These are phyloP conservation scores for Pezicula carpinea DNA, from an alignment of 2,329 filamentous ascomycete species.

Conservation along the genomic window DNA sequence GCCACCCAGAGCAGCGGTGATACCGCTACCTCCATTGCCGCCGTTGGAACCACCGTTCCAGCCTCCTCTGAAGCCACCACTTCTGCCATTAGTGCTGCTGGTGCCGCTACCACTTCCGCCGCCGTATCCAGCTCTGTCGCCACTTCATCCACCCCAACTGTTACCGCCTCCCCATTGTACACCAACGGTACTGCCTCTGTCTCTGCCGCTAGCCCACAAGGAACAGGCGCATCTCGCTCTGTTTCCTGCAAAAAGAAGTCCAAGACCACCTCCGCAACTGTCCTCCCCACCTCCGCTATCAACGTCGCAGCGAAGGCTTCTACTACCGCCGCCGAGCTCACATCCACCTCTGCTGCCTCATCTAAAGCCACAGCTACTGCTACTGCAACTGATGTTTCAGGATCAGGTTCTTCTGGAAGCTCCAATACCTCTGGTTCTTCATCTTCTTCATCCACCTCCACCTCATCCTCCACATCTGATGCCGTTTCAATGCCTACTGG, in stretches of 20 bases:
- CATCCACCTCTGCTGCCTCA: neutral
- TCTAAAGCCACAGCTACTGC: neutral
- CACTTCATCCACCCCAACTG: conserved; percentile 4
- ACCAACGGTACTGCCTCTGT: neutral
- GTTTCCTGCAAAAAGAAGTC: neutral
- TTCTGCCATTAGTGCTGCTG: neutral
- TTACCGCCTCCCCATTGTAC: neutral
- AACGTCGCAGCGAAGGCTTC: conserved; percentile 1
- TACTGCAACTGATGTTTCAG: conserved; percentile 8
- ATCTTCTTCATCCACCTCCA: conserved; percentile 1
- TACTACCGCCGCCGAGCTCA: neutral
- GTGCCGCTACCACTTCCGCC: neutral
- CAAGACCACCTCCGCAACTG: conserved; percentile 1
- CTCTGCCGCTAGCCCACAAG: neutral
- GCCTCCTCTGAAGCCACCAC: conserved; percentile 2
- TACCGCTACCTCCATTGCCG: conserved; percentile 1
- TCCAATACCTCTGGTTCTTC: neutral
- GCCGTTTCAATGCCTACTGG: conserved; percentile 7
- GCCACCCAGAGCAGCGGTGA: conserved; percentile 1
- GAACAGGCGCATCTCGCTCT: neutral
- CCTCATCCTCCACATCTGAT: neutral
- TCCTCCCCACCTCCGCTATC: neutral
- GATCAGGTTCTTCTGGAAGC: neutral
- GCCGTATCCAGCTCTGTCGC: neutral
- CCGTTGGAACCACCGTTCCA: conserved; percentile 4